Conservation (phyloP, 306 rosid species). For the Sicyos baderoa region DNA sequence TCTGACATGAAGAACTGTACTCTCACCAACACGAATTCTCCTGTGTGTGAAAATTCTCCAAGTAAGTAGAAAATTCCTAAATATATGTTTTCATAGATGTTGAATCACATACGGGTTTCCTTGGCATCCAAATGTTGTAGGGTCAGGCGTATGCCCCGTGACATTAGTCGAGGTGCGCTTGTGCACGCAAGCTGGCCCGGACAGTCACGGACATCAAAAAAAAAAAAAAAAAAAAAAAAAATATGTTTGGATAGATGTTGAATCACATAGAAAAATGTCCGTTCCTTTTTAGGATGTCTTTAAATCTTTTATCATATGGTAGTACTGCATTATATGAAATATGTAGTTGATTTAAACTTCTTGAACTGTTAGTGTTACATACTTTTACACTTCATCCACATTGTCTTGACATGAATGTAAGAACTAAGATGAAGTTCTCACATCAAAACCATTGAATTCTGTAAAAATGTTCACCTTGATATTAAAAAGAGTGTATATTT, state of each 20-base stretch:
- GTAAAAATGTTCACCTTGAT: neutral
- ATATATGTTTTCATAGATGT: neutral
- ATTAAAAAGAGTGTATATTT: neutral
- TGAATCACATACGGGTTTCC: neutral
- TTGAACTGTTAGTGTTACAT: neutral
- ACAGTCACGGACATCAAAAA: too few relatives aligned
- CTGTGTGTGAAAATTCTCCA: constrained; percentile 3
- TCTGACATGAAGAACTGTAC: neutral
- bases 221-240: too few relatives aligned
- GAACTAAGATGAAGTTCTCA: neutral
- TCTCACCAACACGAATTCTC: neutral
- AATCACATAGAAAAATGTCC: neutral
- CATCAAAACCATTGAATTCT: neutral
- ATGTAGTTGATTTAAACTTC: neutral
- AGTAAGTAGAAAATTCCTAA: neutral
- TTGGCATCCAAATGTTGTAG: too few relatives aligned
- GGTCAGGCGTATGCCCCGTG: too few relatives aligned
- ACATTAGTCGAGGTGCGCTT: too few relatives aligned
- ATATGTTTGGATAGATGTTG: neutral
- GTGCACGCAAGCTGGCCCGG: too few relatives aligned
- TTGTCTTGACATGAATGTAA: neutral
- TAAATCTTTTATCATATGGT: neutral
- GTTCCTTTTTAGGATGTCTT: neutral
- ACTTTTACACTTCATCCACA: neutral
- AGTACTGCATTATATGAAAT: neutral